phyloP scores from a whole-genome alignment of 495 filamentous ascomycete genomes.

The Penicillium odoratum region DNA sequence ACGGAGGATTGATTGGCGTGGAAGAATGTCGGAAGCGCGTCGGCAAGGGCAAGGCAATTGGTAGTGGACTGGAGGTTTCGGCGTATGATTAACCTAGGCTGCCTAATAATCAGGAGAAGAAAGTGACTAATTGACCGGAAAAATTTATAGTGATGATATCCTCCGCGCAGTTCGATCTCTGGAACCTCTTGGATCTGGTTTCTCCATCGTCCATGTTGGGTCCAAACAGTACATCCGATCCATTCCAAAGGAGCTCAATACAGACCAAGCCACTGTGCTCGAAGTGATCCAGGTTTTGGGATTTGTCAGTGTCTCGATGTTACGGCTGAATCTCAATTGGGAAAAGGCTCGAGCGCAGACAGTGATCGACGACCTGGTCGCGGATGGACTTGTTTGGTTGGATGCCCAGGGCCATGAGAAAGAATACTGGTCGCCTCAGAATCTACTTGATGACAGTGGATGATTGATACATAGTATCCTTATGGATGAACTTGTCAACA shows the following conservation, averaged over 20 bases:
- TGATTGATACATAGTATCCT: constrained; percentile 19
- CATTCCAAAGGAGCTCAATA: constrained; percentile 94
- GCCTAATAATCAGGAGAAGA: not conserved
- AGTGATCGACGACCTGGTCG: constrained; percentile 85
- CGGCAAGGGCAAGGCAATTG: constrained; percentile 66
- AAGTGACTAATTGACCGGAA: constrained; percentile 1
- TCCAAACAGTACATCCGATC: constrained; percentile 85
- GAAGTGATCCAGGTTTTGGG: constrained; percentile 85
- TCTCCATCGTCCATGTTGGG: constrained; percentile 78
- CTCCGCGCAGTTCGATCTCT: constrained; percentile 85
- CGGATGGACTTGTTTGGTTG: constrained; percentile 91
- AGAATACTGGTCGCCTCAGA: constrained; percentile 90
- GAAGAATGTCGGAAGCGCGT: constrained; percentile 75
- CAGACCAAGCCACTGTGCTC: constrained; percentile 87
- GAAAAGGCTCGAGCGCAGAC: constrained; percentile 80
- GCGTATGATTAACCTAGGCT: constrained; percentile 42
- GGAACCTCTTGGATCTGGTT: constrained; percentile 82
- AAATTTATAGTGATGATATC: constrained; percentile 74
- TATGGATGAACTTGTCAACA: not conserved
- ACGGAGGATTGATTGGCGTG: constrained; percentile 87
- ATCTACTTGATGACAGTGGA: constrained; percentile 42
- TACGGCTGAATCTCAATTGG: constrained; percentile 89
- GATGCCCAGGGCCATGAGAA: constrained; percentile 83
- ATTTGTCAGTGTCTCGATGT: constrained; percentile 87
- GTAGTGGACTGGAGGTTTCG: constrained; percentile 68